Conservation (phyloP, 768 basidiomycete genomes). For the Goffeauzyma gilvescens region DNA sequence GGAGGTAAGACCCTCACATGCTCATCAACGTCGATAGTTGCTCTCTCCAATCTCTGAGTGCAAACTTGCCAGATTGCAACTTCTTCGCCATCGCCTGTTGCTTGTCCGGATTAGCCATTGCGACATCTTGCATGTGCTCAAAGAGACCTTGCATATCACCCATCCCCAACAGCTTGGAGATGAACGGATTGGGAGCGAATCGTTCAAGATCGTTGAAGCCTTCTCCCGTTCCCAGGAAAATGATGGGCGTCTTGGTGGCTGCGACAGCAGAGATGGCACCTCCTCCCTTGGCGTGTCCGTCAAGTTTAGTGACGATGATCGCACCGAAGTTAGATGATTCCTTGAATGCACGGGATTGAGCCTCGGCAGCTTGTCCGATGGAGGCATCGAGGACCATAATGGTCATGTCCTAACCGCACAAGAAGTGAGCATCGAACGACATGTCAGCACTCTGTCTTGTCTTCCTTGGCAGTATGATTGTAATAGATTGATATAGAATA, state of each 20-base stretch:
- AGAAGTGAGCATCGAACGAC: too few species aligned
- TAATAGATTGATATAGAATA: too few species aligned
- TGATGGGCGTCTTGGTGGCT: conserved; percentile 95
- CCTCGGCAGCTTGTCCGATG: conserved; percentile 96
- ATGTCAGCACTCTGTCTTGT: too few species aligned
- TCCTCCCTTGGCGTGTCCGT: conserved; percentile 96
- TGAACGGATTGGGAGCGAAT: conserved; percentile 89
- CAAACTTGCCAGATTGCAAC: conserved; percentile 77
- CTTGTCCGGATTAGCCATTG: conserved; percentile 82
- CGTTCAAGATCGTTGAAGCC: conserved; percentile 92
- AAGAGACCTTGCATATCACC: conserved; percentile 93
- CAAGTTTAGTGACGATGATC: conserved; percentile 98
- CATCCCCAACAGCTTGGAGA: conserved; percentile 83
- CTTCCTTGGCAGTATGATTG: too few species aligned
- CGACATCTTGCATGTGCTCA: conserved; percentile 96
- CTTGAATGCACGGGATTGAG: conserved; percentile 90
- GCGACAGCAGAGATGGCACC: conserved; percentile 98
- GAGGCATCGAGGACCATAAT: conserved; percentile 89
- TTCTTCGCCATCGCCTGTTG: conserved; percentile 97
- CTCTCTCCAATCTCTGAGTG: conserved; percentile 92
- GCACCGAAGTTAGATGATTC: conserved; percentile 94
- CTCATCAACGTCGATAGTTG: conserved; percentile 96
- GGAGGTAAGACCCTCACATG: conserved; percentile 43
- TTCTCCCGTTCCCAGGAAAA: conserved; percentile 94
- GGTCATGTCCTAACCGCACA: conserved; percentile 54